Base-by-base conservation (phyloP, 768 basidiomycete species). In the Russula earlei region DNA sequence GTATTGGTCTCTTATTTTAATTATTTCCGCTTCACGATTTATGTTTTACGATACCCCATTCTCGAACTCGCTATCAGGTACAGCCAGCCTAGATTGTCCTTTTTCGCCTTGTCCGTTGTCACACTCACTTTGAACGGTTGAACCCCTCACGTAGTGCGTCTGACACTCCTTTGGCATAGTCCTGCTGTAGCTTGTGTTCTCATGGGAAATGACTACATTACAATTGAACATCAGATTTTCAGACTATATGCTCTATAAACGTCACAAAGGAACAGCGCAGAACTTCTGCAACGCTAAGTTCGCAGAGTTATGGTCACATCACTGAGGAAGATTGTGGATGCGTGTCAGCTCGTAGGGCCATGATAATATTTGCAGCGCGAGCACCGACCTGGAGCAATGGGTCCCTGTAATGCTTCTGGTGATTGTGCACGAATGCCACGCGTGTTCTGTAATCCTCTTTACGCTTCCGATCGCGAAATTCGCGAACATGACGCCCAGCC, bases 321-420 rank as follows among this genome's bases (percentile, higher is more conserved):
- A 63, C 61, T 65, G 58, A 22, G 22, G 42, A 4, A 24, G 10
- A 11, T n/a, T 25, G 27, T 17, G 20, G 51, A 33, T 4, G 48
- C 47, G 20, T 43, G 33, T 56, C 10, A 41, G 40, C 17, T 24
- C 17, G 7, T 22, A 10, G 19, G 34, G 29, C 31, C 5, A 51
- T 40, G 20, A 12, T 38, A n/a, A 7, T 10, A 27, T 24, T n/a
- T 5, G 17, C 6, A 41, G 22, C 17, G 38, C 37, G 47, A 22
- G 20, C 20, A 33, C 64, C 20, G 40, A 80, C 82, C 71, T 76
- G 84, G 64, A 81, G 70, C 10, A 81, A 66, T 40, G 87, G 87
- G 67, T 90, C 89, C 59, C 90, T 77, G 67, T 74, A 90, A 66
- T 94, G 91, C 69, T 95, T 95, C 67, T 98, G 95, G 64, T 70